Conservation (phyloP, 2,329 filamentous ascomycete genomes). For the Clarireedia homoeocarpa region DNA sequence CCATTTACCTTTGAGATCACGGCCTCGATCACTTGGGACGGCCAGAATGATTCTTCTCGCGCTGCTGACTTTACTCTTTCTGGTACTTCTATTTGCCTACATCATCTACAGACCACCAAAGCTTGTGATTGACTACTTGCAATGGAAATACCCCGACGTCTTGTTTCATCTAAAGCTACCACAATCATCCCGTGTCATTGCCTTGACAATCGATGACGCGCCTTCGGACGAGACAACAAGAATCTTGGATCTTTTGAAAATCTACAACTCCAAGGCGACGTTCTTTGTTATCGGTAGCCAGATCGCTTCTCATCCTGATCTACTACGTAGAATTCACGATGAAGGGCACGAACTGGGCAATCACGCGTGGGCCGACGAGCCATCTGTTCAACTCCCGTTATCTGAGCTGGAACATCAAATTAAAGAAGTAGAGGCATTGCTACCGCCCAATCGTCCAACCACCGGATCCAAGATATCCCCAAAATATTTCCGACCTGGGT, state of each 20-base stretch:
- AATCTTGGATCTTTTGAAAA: constrained; percentile 60
- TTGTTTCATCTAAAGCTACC: constrained; percentile 60
- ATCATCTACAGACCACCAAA: constrained; percentile 73
- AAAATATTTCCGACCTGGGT: constrained; percentile 75
- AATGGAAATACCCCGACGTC: constrained; percentile 66
- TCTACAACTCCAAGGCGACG: constrained; percentile 64
- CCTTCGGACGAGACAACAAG: constrained; percentile 64
- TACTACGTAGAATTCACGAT: constrained; percentile 50
- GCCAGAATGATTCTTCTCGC: constrained; percentile 17
- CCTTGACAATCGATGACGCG: constrained; percentile 81
- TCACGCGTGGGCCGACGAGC: constrained; percentile 84
- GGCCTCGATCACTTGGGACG: background rate
- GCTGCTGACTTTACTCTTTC: constrained; percentile 16
- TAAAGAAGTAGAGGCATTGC: constrained; percentile 48
- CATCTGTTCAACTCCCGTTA: constrained; percentile 54
- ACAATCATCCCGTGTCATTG: constrained; percentile 57
- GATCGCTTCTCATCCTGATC: constrained; percentile 47
- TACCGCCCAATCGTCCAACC: constrained; percentile 40
- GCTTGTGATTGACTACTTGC: constrained; percentile 63
- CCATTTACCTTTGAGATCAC: background rate
- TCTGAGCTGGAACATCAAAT: constrained; percentile 57
- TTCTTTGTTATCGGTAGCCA: constrained; percentile 87
- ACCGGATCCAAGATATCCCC: constrained; percentile 18
- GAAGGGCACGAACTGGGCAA: constrained; percentile 70
- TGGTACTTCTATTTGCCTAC: constrained; percentile 45